A percentile compares a stretch with the other conserved stretches of the same genome.
Conservation (phyloP, 495 filamentous ascomycete species). For the Cercophora newfieldiana region DNA sequence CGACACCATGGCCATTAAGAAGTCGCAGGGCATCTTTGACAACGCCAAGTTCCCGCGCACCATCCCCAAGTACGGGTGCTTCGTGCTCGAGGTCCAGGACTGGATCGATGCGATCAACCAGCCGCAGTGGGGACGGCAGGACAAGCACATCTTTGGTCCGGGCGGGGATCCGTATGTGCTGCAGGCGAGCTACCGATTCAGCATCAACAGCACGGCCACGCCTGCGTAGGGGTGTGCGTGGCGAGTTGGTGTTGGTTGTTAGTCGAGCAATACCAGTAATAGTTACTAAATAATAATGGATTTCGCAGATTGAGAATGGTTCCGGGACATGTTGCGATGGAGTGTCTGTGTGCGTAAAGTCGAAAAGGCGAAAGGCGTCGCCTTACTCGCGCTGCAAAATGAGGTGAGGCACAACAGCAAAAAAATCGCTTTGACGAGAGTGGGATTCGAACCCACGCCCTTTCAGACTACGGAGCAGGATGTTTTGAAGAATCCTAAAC, state of each 20-base stretch:
- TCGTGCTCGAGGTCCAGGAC: conserved; percentile 68
- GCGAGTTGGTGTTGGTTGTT: no score
- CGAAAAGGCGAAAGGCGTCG: no score
- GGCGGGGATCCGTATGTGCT: conserved; percentile 61
- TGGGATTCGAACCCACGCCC: conserved; percentile 44
- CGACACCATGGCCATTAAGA: conserved; percentile 62
- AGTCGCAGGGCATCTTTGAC: conserved; percentile 58
- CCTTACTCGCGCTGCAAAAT: no score
- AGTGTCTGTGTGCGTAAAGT: no score
- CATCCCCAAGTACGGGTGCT: conserved; percentile 67
- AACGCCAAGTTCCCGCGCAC: conserved; percentile 43
- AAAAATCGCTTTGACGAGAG: conserved; percentile 34
- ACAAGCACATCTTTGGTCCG: conserved; percentile 65
- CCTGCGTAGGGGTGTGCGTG: background rate
- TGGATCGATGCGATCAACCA: conserved; percentile 85
- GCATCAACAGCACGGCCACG: conserved; percentile 36
- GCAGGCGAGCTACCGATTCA: conserved; percentile 65
- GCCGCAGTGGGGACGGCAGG: conserved; percentile 68
- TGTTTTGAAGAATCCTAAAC: no score
- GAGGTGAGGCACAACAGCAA: no score
- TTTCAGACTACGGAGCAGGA: conserved; percentile 42
- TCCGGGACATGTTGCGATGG: no score
- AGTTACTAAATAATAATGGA: no score
- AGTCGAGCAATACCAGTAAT: no score
- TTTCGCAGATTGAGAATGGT: no score